Evolutionary conservation across 23 red algal genomes (phyloP), one percentile per base, ranked within the genome.

Genomic region (Gracilaria gracilis): DNA sequence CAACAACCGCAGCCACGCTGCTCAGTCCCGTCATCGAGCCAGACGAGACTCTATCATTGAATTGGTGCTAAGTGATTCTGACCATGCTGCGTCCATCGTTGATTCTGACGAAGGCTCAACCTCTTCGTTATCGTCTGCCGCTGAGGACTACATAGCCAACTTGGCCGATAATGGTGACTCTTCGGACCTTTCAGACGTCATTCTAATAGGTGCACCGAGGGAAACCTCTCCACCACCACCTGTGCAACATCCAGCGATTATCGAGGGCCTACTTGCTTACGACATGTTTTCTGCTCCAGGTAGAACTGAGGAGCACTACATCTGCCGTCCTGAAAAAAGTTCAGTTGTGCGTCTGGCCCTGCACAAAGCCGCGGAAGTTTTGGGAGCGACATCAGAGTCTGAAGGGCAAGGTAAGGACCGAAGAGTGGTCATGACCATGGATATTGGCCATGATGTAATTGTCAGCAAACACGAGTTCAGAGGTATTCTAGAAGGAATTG

Each of bases 351-450:
- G 84, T 47, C 66, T 87, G 19, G 84, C 84, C 5, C 37, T 87
- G 67, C 84, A 87, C 67, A 67, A 55, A n/a, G 84, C 67, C 4
- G 84, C 84, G 0, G 84, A 87, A 71, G 66, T 49, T 6, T 39
- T 87, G 27, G 84, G 84, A 25, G 65, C 62, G 15, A 67, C 62
- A 2, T 87, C 84, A 9, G 24, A 42, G 39, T 72, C 84, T 21
- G 34, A 7, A 4, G 84, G 84, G 3, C 53, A 61, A 5, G 84
- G 84, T 0, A 74, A 50, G 46, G 46, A 76, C 7, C 84, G 84
- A 39, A 31, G 32, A 0, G 84, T 87, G 0, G 84, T 87, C 15
- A 59, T 87, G 69, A 74, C 61, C 40, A 77, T 77, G 72, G 72
- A 77, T 5, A 50, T 51, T 28, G 21, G 16, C 46, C 38, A 51